These are phyloP conservation scores for Vigna angularis DNA, from an alignment of 306 rosid genomes.

Conservation along the genomic window DNA sequence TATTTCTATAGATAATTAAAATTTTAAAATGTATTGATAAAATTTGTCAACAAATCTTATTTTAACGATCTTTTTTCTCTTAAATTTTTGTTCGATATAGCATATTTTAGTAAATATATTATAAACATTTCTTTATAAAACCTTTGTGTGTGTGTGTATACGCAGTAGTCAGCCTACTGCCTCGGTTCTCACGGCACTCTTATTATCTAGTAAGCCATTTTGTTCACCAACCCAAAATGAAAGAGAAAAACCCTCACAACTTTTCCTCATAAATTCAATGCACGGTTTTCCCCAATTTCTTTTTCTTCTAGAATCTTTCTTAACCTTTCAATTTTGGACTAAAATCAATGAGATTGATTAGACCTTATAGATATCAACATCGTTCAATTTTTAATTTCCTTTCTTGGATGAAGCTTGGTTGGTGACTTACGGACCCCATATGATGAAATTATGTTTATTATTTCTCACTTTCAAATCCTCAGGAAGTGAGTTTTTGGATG, in stretches of 20 bases:
- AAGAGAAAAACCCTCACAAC: conserved; percentile 22
- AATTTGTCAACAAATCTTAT: no score
- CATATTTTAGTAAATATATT: no score
- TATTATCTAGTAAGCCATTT: conserved; percentile 56
- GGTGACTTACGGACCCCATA: conserved; percentile 30
- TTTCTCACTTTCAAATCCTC: neutral
- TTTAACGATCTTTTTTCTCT: no score
- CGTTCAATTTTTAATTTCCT: conserved; percentile 23
- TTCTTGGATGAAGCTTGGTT: conserved; percentile 38
- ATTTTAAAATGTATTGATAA: no score
- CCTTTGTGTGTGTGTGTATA: no score
- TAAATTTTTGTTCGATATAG: no score
- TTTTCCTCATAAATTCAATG: conserved; percentile 49
- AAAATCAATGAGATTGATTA: conserved; percentile 27
- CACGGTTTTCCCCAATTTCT: conserved; percentile 27
- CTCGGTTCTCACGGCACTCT: conserved; percentile 47
- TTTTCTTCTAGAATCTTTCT: conserved; percentile 49
- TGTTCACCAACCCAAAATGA: conserved; percentile 74
- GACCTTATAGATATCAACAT: conserved; percentile 41
- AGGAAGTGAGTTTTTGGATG: neutral
- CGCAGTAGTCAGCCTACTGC: neutral
- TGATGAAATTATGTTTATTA: neutral
- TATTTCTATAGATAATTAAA: no score
- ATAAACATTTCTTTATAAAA: no score
- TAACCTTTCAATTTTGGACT: conserved; percentile 13